Base-by-base conservation (phyloP, 768 basidiomycete species). In the Butyriboletus loyo region DNA sequence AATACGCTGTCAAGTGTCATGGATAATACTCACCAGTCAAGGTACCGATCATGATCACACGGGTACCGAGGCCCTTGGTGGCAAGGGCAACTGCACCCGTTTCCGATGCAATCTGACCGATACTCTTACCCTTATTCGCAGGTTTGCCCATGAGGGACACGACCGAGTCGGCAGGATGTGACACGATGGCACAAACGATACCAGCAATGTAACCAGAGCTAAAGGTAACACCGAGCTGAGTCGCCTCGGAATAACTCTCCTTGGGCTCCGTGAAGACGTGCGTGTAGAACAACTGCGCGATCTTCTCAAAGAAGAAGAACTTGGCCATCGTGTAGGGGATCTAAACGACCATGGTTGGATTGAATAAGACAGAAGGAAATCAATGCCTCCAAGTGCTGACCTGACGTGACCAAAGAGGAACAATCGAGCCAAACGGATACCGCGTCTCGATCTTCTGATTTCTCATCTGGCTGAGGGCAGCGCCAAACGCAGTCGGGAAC, bases 321-420 rank as follows among this genome's bases (percentile, higher is more conserved):
- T 97, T 97, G 78, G 93, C 93, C 93, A 97, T 95, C 65, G 94
- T 97, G 80, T 97, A 97, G 49, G 94, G 94, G 65, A 96, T 93
- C 88, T 96, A 55, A 28, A 41, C 21, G 9, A n/a, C 21, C 24
- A 14, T 17, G 27, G 15, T 28, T 5, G 9, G 30, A 13, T 17
- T n/a, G 21, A 44, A 32, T 15, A 8, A 32, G 17, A n/a, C 4
- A 4, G 6, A 15, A 19, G 7, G 1, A 19, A 7, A 10, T 0
- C 15, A 5, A 31, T n/a, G 7, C 19, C 3, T 7, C 4, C 17
- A 27, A 17, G n/a, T 25, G 9, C 76, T 47, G 52, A 87, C 88
- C 77, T 90, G 89, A 68, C 89, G 89, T 36, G 89, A 92, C 89
- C 89, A 92, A 40, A 92, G 83, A 49, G 89, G 89, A 39, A 87